Base-by-base conservation (phyloP, 805 yeast genomes). In the Candida yuanshanica region DNA sequence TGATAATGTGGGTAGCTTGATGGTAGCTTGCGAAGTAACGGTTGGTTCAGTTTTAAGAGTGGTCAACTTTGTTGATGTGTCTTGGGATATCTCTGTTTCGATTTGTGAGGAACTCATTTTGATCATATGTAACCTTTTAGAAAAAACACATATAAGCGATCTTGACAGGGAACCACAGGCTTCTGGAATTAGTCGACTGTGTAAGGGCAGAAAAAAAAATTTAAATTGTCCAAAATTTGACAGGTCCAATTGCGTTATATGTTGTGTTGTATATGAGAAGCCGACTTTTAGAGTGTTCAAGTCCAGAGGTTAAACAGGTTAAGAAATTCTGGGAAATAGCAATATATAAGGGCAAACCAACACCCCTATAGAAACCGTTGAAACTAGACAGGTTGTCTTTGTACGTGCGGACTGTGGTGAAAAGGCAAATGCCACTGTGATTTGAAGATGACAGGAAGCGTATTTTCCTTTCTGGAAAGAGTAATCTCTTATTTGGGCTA, bases 391-490 rank as follows among this genome's bases (percentile, higher is more conserved):
- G 18, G n/a, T 10, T 27, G 7, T 26, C 29, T 10, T 6, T 20
- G 17, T 17, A 26, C 20, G 22, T 26, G 29, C 38, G 38, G 38
- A 36, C 33, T 36, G 38, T 36, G 38, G 26, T n/a, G n/a, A 36
- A 36, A 27, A 17, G 18, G 18, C 31, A 35, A 18, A 35, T 23
- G 27, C 37, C 33, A 20, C 38, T 35, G 21, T 21, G 35, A 21
- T 3, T 14, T 27, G n/a, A n/a, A n/a, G n/a, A n/a, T 14, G 18
- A 27, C 17, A 14, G 31, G 18, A 27, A 5, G 7, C 11, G 31
- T 10, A 7, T 27, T 27, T 27, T 14, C 31, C 16, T 27, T 16
- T 14, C 31, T 27, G 18, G 31, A 14, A 27, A 27, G 31, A 27
- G 31, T 27, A 27, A 14, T n/a, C 10, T 27, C 16, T 27, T 27